Evolutionary conservation across 2,329 filamentous ascomycete genomes (phyloP).

Genomic region (Alternaria gansuensis): DNA sequence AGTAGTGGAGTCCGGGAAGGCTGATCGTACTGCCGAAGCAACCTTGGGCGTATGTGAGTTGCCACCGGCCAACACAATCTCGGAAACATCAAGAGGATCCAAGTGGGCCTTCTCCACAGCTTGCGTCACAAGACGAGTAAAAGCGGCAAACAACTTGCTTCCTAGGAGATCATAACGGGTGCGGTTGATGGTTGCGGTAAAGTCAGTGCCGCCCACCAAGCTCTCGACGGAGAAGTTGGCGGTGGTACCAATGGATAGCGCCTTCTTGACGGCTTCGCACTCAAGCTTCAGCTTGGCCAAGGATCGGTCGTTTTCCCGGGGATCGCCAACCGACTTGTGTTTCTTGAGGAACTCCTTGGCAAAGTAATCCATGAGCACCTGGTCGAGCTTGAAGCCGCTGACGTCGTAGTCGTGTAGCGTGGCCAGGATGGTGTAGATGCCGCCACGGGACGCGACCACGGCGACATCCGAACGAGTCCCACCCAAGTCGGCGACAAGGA

Average conservation of each 20-base stretch:
- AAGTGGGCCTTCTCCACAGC: conserved; percentile 91
- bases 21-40: conserved; percentile 76
- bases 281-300: conserved; percentile 93
- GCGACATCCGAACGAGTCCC: conserved; percentile 92
- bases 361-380: conserved; percentile 93
- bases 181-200: conserved; percentile 89
- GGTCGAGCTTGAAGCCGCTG: conserved; percentile 83
- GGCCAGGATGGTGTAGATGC: conserved; percentile 94
- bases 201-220: conserved; percentile 88
- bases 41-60: conserved; percentile 94
- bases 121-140: conserved; percentile 84
- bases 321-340: conserved; percentile 77
- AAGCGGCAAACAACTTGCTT: conserved; percentile 85
- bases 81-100: conserved; percentile 90
- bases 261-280: conserved; percentile 89
- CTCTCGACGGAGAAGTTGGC: conserved; percentile 94
- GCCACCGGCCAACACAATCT: conserved; percentile 92
- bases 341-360: conserved; percentile 99
- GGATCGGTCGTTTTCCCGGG: conserved; percentile 79
- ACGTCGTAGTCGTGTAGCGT: conserved; percentile 96
- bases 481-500: conserved; percentile 91
- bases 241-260: conserved; percentile 85
- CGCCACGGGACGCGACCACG: conserved; percentile 87
- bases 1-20: conserved; percentile 82
- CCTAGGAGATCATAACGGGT: conserved; percentile 90